A percentile compares a stretch with the other conserved stretches of the same genome.
Conservation (phyloP, 176 grass and related monocot genomes). For the Phyllostachys edulis region DNA sequence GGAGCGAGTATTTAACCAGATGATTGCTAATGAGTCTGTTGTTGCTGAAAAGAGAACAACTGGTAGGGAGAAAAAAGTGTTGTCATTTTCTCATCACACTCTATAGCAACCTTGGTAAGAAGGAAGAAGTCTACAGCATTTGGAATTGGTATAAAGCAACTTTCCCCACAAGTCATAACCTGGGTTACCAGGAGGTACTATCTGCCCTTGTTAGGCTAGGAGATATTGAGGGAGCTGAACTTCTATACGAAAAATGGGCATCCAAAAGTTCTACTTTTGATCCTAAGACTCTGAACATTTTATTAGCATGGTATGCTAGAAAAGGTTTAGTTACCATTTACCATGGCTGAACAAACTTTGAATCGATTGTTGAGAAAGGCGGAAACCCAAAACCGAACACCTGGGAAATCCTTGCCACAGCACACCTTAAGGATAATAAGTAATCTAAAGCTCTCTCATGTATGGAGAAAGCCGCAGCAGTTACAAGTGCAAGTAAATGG, state of each 20-base stretch:
- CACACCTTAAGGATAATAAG: conserved; percentile 59
- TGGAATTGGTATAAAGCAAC: conserved; percentile 94
- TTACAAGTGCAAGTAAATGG: conserved; percentile 65
- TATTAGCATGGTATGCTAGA: conserved; percentile 76
- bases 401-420: conserved; percentile 80
- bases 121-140: conserved; percentile 76
- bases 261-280: conserved; percentile 57
- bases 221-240: conserved; percentile 75
- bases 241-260: conserved; percentile 85
- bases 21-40: conserved; percentile 66
- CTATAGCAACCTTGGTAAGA: conserved; percentile 72
- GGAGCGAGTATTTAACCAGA: conserved; percentile 57
- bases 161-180: conserved; percentile 70
- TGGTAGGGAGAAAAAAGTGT: conserved; percentile 61
- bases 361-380: conserved; percentile 66
- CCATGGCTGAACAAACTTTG: conserved; percentile 57
- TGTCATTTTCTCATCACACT: conserved; percentile 81
- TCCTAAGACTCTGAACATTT: conserved; percentile 73
- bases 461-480: conserved; percentile 62
- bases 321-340: conserved; percentile 59
- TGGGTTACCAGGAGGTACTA: conserved; percentile 74
- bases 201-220: conserved; percentile 66
- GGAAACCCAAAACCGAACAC: conserved; percentile 68
- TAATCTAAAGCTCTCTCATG: conserved; percentile 60
- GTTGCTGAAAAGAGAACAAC: conserved; percentile 81